phyloP scores from a whole-genome alignment of 305 asterid genomes.

The Rubia tinctorum region DNA sequence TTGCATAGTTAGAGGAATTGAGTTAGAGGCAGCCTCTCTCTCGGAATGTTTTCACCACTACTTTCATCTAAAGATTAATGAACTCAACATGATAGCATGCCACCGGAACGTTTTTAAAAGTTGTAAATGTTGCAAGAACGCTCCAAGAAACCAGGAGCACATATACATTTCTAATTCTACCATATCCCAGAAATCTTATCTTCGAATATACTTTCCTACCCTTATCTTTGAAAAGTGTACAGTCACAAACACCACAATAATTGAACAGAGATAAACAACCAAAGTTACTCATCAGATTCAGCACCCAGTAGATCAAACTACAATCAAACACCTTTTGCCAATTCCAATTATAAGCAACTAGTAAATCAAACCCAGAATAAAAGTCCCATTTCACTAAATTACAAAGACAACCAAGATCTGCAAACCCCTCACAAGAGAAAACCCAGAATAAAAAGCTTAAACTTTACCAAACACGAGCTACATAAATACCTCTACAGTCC shows the following conservation, averaged over 20 bases:
- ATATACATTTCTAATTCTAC: neutral
- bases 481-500: conserved; percentile 80
- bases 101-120: neutral
- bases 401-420: conserved; percentile 24
- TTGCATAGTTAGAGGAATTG: neutral
- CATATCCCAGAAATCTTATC: neutral
- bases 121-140: neutral
- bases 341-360: neutral
- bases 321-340: neutral
- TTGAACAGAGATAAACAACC: neutral
- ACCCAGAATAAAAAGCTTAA: neutral
- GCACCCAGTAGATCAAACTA: neutral
- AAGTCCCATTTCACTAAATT: neutral
- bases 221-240: no score
- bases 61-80: neutral
- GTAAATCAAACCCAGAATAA: neutral
- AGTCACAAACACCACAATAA: neutral
- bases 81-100: neutral
- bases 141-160: neutral
- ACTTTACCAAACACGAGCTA: neutral
- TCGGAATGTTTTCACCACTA: no score
- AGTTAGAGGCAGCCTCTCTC: no score
- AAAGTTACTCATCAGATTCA: neutral
- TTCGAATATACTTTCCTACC: no score
- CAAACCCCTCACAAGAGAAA: conserved; percentile 18